Evolutionary conservation across 1,284 basidiomycete genomes (phyloP).

Genomic region (Trametes pubescens): DNA sequence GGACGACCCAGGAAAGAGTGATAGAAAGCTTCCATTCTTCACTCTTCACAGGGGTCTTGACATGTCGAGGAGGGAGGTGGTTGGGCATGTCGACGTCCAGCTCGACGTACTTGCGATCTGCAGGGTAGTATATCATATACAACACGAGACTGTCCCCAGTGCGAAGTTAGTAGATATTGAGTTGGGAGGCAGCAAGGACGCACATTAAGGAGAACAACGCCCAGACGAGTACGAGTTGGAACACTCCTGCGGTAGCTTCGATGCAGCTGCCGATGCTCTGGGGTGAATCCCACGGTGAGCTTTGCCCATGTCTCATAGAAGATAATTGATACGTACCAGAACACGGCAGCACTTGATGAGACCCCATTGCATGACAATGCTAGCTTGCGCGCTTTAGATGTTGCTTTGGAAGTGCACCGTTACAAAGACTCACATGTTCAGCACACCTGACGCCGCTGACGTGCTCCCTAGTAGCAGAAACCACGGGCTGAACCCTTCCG

Average conservation of each 20-base stretch:
- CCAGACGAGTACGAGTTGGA: constrained; percentile 90
- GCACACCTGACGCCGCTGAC: constrained; percentile 79
- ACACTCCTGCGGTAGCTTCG: constrained; percentile 84
- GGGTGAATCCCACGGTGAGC: neutral
- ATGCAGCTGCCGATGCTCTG: constrained; percentile 80
- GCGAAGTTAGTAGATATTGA: neutral
- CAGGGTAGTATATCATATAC: constrained; percentile 93
- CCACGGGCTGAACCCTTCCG: constrained; percentile 91
- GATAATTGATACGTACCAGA: constrained; percentile 59
- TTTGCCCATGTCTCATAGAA: too few relatives aligned
- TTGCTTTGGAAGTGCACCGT: neutral
- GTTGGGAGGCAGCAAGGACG: constrained; percentile 41
- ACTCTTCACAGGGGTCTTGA: constrained; percentile 61
- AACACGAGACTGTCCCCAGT: constrained; percentile 73
- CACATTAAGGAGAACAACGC: constrained; percentile 87
- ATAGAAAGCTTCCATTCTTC: constrained; percentile 82
- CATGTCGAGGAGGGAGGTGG: constrained; percentile 49
- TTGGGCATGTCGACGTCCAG: constrained; percentile 56
- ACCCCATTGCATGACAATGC: constrained; percentile 89
- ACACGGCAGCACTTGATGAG: constrained; percentile 84
- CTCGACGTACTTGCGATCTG: constrained; percentile 75
- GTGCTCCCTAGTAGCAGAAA: constrained; percentile 95
- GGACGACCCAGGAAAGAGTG: constrained; percentile 75
- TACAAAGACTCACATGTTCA: constrained; percentile 72
- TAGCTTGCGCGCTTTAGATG: constrained; percentile 38